These are phyloP conservation scores for Microbotryum lychnidis-dioicae DNA, from an alignment of 1,284 basidiomycete species.

Conservation along the genomic window DNA sequence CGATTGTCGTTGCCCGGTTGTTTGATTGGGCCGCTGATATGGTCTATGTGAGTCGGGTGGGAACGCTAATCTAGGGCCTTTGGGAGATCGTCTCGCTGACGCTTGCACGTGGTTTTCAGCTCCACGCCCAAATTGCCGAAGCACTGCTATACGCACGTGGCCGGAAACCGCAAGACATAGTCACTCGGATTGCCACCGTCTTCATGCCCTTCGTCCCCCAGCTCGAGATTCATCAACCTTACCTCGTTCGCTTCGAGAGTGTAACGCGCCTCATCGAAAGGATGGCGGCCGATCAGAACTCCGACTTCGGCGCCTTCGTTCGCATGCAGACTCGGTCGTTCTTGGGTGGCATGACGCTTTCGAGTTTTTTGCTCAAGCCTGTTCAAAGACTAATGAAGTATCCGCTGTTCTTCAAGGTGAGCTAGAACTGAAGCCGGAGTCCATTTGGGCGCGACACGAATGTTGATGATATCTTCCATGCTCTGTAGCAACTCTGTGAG, in stretches of 20 bases:
- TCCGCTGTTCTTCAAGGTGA: constrained; percentile 62
- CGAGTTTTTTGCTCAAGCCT: constrained; percentile 64
- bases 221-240: constrained; percentile 74
- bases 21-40: constrained; percentile 82
- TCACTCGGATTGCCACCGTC: constrained; percentile 50
- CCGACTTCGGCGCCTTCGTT: constrained; percentile 76
- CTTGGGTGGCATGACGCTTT: constrained; percentile 54
- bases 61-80: no score
- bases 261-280: constrained; percentile 52
- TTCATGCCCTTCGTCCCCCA: constrained; percentile 55
- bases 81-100: neutral
- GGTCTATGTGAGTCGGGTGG: constrained; percentile 36
- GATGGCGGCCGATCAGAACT: constrained; percentile 49
- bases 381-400: constrained; percentile 64
- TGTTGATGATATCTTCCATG: neutral
- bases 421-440: constrained; percentile 29
- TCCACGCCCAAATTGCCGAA: constrained; percentile 58
- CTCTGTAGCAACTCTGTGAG: constrained; percentile 52
- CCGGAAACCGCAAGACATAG: constrained; percentile 44
- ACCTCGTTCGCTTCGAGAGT: constrained; percentile 62
- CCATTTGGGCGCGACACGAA: no score
- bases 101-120: constrained; percentile 38
- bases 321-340: constrained; percentile 54
- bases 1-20: constrained; percentile 56
- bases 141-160: constrained; percentile 47